Conservation (phyloP, 345 rosid genomes). For the Euphorbia peplus region DNA sequence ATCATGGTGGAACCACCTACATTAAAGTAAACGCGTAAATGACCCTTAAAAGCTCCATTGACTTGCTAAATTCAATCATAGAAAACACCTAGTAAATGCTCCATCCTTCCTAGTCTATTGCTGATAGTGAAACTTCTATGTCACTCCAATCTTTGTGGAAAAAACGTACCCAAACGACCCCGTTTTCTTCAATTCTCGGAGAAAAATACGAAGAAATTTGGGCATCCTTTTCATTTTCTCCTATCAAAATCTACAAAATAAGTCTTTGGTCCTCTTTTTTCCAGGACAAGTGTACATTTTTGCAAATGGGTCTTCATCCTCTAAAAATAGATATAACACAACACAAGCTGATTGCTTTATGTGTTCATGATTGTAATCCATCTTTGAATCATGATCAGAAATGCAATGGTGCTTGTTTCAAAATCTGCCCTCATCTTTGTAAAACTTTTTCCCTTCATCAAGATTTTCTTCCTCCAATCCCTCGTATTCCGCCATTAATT, state of each 20-base stretch:
- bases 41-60: conserved; percentile 7
- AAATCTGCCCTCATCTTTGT: neutral
- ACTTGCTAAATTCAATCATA: neutral
- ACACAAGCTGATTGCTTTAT: neutral
- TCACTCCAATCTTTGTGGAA: neutral
- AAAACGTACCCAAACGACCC: neutral
- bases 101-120: conserved; percentile 3
- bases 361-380: neutral
- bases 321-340: neutral
- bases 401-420: neutral
- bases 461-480: no score
- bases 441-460: neutral
- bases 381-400: neutral
- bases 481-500: neutral
- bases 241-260: neutral
- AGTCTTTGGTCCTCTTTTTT: neutral
- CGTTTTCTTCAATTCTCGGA: neutral
- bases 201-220: no score
- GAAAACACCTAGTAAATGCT: conserved; percentile 23
- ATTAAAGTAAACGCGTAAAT: conserved; percentile 20
- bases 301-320: conserved; percentile 3
- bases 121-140: neutral
- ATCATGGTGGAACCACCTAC: neutral
- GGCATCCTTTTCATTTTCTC: neutral
- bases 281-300: no score